Evolutionary conservation across 768 basidiomycete species (phyloP).

Genomic region (Scleroderma bovista): DNA sequence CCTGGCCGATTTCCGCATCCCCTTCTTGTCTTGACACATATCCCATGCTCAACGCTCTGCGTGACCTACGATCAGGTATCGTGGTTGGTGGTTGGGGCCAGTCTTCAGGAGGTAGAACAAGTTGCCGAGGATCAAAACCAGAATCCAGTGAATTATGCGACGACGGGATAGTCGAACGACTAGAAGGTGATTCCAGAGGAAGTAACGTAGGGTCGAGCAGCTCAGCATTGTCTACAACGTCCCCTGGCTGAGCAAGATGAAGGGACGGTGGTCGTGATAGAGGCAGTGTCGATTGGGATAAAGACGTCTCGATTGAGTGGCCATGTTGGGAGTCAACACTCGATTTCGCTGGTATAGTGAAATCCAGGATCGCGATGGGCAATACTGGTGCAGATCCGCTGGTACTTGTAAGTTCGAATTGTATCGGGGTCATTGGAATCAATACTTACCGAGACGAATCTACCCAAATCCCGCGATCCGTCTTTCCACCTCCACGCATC

Average conservation of each 20-base stretch:
- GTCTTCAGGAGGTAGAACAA: slow-evolving; percentile 4
- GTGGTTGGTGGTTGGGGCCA: slow-evolving; percentile 21
- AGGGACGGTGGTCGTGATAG: slow-evolving; percentile 5
- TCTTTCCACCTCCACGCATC: background rate
- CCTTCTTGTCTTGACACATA: background rate
- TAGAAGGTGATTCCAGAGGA: slow-evolving; percentile 22
- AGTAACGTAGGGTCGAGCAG: slow-evolving; percentile 10
- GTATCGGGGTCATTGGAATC: background rate
- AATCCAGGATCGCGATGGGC: slow-evolving; percentile 20
- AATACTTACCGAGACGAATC: slow-evolving; percentile 8
- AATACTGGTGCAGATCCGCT: slow-evolving; percentile 11
- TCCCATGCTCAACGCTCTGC: slow-evolving; percentile 7
- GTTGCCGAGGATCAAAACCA: slow-evolving; percentile 18
- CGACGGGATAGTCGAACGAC: slow-evolving; percentile 17
- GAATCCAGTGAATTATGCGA: slow-evolving; percentile 29
- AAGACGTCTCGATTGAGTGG: slow-evolving; percentile 3
- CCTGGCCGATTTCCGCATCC: background rate
- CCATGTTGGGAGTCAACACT: slow-evolving; percentile 7
- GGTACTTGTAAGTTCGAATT: slow-evolving; percentile 2
- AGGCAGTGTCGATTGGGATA: background rate
- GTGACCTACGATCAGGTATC: slow-evolving; percentile 7
- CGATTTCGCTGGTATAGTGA: slow-evolving; percentile 11
- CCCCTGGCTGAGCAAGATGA: background rate
- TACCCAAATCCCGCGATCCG: background rate
- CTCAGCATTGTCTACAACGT: slow-evolving; percentile 7